Evolutionary conservation across 2,329 filamentous ascomycete species (phyloP), one percentile per base, ranked within the genome.

Genomic region (Plenodomus biglobosus): DNA sequence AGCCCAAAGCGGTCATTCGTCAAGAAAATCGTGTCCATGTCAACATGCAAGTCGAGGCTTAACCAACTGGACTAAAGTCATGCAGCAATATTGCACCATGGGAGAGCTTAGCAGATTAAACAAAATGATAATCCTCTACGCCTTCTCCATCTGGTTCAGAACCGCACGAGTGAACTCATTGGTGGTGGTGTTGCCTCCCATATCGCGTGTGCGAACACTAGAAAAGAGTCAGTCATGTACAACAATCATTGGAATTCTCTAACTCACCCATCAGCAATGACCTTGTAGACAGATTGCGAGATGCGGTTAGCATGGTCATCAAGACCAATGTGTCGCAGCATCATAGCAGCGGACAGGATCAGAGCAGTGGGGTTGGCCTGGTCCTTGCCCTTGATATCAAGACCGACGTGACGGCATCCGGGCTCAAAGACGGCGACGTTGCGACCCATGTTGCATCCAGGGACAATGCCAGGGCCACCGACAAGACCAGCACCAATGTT

Each of bases 371-470:
- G 94, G 84, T 99, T 99, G 61, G 94, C 94, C 81, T 97, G 91
- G 78, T 96, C 92, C 83, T 96, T 96, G 81, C 94, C 94, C 86
- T 97, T 92, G 80, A 99, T 99, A 75, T 99, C 94, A 41, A 99
- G 87, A 78, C 94, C 94, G 72, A 99, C 94, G 83, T 99, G 94
- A 78, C 94, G 88, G 86, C 94, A 99, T 60, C 94, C 94, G 53
- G 94, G 94, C 84, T 99, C 94, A 76, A 99, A 99, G 62, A 99
- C 90, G 65, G 94, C 94, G 48, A 97, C 90, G 62, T 99, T 92
- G 62, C 94, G 90, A 71, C 94, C 94, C 92, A 99, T 99, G 84
- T 97, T 99, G 85, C 92, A 96, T 68, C 94, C 94, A 52, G 94
- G 94, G 38, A 99, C 94, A 62, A 99, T 90, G 77, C 94, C 94